phyloP scores from a whole-genome alignment of 805 yeast genomes.

The Cyberlindnera suaveolens region DNA sequence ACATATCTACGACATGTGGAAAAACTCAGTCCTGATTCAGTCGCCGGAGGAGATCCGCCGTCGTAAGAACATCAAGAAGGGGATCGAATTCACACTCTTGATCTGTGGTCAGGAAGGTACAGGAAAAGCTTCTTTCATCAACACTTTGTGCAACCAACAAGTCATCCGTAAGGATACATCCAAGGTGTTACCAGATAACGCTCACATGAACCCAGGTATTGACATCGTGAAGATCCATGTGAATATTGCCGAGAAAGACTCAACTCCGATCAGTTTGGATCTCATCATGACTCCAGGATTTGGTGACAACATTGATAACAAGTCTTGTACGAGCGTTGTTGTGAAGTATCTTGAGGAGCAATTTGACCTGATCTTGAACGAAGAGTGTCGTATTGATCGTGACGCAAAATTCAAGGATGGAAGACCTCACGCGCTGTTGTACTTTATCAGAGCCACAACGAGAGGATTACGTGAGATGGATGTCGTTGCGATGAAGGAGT shows the following conservation, averaged over 20 bases:
- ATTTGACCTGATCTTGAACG: constrained; percentile 65
- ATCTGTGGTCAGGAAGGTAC: constrained; percentile 69
- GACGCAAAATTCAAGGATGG: constrained; percentile 67
- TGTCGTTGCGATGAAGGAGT: constrained; percentile 57
- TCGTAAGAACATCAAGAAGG: constrained; percentile 57
- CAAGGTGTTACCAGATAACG: constrained; percentile 25
- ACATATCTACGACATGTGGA: neutral
- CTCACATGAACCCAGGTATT: constrained; percentile 31
- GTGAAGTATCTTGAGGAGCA: constrained; percentile 61
- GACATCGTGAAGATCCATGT: constrained; percentile 44
- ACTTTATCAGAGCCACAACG: constrained; percentile 66
- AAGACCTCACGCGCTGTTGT: constrained; percentile 71
- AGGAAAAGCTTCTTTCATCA: constrained; percentile 70
- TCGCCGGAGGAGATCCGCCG: constrained; percentile 41
- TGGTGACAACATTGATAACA: constrained; percentile 70
- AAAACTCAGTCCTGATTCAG: neutral
- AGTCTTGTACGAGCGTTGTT: constrained; percentile 40
- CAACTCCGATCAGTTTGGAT: constrained; percentile 45
- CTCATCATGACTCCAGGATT: constrained; percentile 71
- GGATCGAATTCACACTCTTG: constrained; percentile 59
- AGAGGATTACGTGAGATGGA: constrained; percentile 70
- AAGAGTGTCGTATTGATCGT: constrained; percentile 69
- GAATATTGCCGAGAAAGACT: constrained; percentile 51
- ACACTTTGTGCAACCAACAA: constrained; percentile 52
- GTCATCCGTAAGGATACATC: constrained; percentile 28